phyloP scores from a whole-genome alignment of 2,329 filamentous ascomycete species.

The Thielaviopsis punctulata region DNA sequence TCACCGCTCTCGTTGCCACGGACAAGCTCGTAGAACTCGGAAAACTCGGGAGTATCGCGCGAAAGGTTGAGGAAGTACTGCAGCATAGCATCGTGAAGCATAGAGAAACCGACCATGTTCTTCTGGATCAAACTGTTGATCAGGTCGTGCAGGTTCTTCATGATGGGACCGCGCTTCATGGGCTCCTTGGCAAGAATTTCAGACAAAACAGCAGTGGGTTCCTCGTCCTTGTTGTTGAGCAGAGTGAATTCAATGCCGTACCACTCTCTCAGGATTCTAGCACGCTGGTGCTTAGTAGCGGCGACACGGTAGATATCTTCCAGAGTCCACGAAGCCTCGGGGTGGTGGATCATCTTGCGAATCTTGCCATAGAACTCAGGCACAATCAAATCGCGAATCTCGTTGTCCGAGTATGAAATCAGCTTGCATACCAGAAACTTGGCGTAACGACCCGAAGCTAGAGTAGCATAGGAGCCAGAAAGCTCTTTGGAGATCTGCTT shows the following conservation, averaged over 20 bases:
- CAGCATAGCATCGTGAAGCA: conserved; percentile 95
- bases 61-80: conserved; percentile 81
- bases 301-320: conserved; percentile 90
- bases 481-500: conserved; percentile 77
- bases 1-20: conserved; percentile 87
- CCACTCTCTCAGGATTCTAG: conserved; percentile 77
- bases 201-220: conserved; percentile 50
- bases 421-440: conserved; percentile 96
- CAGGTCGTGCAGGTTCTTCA: conserved; percentile 69
- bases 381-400: conserved; percentile 76
- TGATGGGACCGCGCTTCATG: conserved; percentile 72
- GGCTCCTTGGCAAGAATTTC: conserved; percentile 60
- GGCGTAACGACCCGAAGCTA: conserved; percentile 90
- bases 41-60: conserved; percentile 62
- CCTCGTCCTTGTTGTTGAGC: conserved; percentile 43
- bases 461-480: conserved; percentile 62
- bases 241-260: conserved; percentile 88
- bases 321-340: conserved; percentile 92
- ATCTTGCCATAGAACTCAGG: conserved; percentile 92
- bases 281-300: conserved; percentile 74
- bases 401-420: conserved; percentile 75
- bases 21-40: conserved; percentile 74
- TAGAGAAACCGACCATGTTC: conserved; percentile 90
- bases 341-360: conserved; percentile 82
- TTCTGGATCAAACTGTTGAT: conserved; percentile 92